Conservation (phyloP, 164 flowering plant genomes). For the Vitis rotundifolia region DNA sequence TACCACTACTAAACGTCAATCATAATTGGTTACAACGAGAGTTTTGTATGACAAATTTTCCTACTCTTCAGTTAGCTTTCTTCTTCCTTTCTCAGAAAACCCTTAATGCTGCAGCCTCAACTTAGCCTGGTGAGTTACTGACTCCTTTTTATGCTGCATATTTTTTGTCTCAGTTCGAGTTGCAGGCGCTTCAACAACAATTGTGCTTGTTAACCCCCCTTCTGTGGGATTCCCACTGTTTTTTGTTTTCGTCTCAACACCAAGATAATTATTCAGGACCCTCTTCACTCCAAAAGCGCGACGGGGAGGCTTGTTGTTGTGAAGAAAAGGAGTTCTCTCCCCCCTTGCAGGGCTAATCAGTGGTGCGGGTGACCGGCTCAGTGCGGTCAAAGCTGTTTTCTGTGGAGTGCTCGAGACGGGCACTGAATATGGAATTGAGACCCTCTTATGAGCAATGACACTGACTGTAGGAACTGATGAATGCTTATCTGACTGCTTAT, state of each 20-base stretch:
- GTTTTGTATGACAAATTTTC: neutral
- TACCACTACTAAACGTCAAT: neutral
- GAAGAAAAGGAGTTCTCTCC: conserved; percentile 63
- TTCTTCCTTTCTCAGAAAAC: too few species aligned
- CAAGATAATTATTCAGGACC: conserved; percentile 75
- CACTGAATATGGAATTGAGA: conserved; percentile 47
- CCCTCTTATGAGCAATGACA: conserved; percentile 64
- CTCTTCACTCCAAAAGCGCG: conserved; percentile 81
- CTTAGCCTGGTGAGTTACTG: too few species aligned
- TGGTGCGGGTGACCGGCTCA: conserved; percentile 63
- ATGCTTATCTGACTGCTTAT: conserved; percentile 58
- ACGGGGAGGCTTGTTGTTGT: conserved; percentile 36
- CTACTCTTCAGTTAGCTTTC: too few species aligned
- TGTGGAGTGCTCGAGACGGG: conserved; percentile 74
- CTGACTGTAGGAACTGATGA: conserved; percentile 56
- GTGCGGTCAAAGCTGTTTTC: conserved; percentile 49
- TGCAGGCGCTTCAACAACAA: neutral
- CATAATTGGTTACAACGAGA: neutral
- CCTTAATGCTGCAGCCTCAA: too few species aligned
- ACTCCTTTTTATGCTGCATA: too few species aligned
- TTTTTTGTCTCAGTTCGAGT: too few species aligned
- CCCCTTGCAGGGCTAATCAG: conserved; percentile 60
- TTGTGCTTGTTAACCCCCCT: conserved; percentile 12
- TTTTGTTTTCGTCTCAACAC: conserved; percentile 51
- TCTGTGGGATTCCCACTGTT: conserved; percentile 22